These are phyloP conservation scores for Ulota crispa DNA, from an alignment of 225 moss, liverwort and hornwort genomes.

Conservation along the genomic window DNA sequence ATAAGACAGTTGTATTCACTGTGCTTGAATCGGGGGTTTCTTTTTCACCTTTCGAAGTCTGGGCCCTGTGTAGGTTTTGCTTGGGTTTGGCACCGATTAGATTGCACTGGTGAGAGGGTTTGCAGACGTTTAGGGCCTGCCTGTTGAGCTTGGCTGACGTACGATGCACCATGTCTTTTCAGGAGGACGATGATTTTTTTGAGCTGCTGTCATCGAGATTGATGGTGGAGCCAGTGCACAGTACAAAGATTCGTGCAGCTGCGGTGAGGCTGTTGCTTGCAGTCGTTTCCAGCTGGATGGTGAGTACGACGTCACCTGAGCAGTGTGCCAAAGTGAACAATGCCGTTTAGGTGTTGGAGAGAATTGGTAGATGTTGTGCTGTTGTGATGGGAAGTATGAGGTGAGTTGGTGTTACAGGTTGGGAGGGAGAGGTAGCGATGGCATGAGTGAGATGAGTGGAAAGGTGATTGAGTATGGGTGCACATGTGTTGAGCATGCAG, in stretches of 20 bases:
- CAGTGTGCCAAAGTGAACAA: background rate
- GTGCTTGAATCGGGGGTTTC: slow-evolving; percentile 2
- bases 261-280: slow-evolving; percentile 88
- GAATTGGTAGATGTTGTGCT: background rate
- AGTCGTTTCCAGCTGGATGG: slow-evolving; percentile 88
- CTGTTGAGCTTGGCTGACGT: slow-evolving; percentile 21
- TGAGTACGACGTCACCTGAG: slow-evolving; percentile 28
- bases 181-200: slow-evolving; percentile 99
- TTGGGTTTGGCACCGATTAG: slow-evolving; percentile 14
- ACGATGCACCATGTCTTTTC: slow-evolving; percentile 16
- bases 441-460: background rate
- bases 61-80: slow-evolving; percentile 23
- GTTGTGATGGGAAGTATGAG: background rate
- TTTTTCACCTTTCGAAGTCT: background rate
- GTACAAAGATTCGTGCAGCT: slow-evolving; percentile 75
- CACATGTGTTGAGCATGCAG: slow-evolving; percentile 47
- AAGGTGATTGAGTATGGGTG: background rate
- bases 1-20: background rate
- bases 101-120: background rate
- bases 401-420: background rate
- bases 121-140: background rate
- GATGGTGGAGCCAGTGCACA: slow-evolving; percentile 69
- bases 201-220: slow-evolving; percentile 81
- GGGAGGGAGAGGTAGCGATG: slow-evolving; percentile 6
- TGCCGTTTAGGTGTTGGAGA: background rate